Base-by-base conservation (phyloP, 2,329 filamentous ascomycete species). In the Diaporthe caulivora region DNA sequence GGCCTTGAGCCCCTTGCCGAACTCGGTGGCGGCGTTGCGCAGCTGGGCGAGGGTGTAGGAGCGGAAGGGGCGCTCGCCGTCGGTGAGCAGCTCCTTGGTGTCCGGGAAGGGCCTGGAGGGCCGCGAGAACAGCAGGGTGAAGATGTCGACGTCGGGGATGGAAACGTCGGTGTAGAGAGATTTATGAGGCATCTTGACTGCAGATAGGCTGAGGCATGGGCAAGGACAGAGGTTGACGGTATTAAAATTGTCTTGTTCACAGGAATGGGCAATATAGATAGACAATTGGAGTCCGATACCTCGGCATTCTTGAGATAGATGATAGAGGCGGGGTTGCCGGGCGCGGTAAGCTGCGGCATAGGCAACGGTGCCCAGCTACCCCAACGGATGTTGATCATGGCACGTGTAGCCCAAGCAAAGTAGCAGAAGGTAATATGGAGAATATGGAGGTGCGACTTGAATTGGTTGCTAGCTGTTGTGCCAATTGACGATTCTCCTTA, bases 21-120 rank as follows among this genome's bases (percentile, higher is more conserved):
- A 97, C n/a, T 91, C 89, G 51, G 91, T 83, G 1, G 94, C 92
- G 21, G 90, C 86, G 75, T 86, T 86, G 78, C 90, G 92, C 72
- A 94, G 84, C 76, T 94, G 87, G 42, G 87, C 86, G 81, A 90
- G 95, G 58, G 92, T 97, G 83, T 97, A 95, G 26, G 84, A 85
- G 57, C 86, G 85, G 69, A 88, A 86, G 3, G 93, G 94, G 17
- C 5, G 67, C 75, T 93, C 91, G 74, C 91, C 89, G 83, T 97
- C 95, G 78, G 92, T 88, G 81, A 95, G 94, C 78, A 97, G 92
- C 57, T 93, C 95, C 86, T 96, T 94, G 78, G 94, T 87, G 77
- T 95, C 92, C 1, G 92, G 86, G 78, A 90, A 97, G 2, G 84
- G 82, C 76, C 84, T 90, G 76, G 92, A 86, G 77, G 90, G 91